Percentiles rank a stretch among this genome's conserved stretches.
These are phyloP conservation scores for Colletotrichum liriopes DNA, from an alignment of 2,329 filamentous ascomycete genomes.

Conservation along the genomic window DNA sequence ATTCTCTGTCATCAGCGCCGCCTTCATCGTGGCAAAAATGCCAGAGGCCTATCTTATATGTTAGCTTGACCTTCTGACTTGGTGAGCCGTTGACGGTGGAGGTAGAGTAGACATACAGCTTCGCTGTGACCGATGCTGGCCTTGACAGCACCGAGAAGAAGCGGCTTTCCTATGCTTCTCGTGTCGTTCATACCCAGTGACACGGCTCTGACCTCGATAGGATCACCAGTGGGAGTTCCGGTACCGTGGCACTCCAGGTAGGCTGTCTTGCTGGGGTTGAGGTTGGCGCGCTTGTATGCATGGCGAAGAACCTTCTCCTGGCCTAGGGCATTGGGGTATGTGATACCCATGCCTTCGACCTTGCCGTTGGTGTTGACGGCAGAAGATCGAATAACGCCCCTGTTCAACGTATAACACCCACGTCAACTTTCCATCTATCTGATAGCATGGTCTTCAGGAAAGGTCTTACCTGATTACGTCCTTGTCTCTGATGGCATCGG, in stretches of 20 bases:
- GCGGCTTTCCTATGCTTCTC: background rate
- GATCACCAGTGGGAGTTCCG: constrained; percentile 63
- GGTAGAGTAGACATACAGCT: background rate
- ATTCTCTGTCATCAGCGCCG: background rate
- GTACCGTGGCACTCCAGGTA: constrained; percentile 48
- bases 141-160: background rate
- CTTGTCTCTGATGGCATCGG: background rate
- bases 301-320: constrained; percentile 1
- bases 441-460: background rate
- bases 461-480: background rate
- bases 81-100: background rate
- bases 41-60: background rate
- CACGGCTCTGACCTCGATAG: constrained; percentile 55
- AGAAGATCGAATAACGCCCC: background rate
- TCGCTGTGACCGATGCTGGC: background rate
- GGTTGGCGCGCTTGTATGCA: constrained; percentile 40
- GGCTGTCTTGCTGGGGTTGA: background rate
- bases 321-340: background rate
- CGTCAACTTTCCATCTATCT: background rate
- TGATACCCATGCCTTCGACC: background rate
- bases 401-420: background rate
- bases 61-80: background rate
- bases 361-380: background rate
- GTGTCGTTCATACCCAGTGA: background rate
- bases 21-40: background rate